Evolutionary conservation across 768 basidiomycete species (phyloP), one percentile per base, ranked within the genome.

Genomic region (Mycena filopes): DNA sequence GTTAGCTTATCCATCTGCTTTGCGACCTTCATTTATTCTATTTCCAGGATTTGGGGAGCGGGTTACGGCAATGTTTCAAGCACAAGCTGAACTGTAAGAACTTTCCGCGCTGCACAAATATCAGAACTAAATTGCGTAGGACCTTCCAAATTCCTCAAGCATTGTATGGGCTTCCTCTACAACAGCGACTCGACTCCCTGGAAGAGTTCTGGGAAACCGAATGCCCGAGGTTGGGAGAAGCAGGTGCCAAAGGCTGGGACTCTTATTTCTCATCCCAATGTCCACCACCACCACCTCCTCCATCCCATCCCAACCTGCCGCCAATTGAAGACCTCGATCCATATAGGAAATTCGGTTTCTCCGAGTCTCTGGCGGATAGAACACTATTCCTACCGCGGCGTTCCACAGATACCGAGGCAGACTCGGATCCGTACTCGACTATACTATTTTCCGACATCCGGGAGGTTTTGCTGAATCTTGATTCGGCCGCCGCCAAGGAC

Each of bases 121-220:
- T 41, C 40, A 38, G 28, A 28, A 55, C 20, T 29, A 29, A 51
- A 20, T 31, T 29, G 59, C 60, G 12, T 71, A 94, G 94, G 49
- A 81, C 83, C 6, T 93, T 90, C 66, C 79, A 85, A 63, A 59
- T 81, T 25, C 92, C 92, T 0, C 75, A 80, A 26, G 71, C 72
- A n/a, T 71, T 91, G 1, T 70, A 71, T 41, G 75, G 73, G 46
- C 66, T 79, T 49, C 76, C 89, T 28, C 79, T 89, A 36, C 77
- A 83, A 23, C 72, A 68, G 5, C 85, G 84, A 55, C 77, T 94
- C 4, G 82, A 86, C 58, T 79, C 82, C 18, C 81, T 95, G 5
- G 93, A 94, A 77, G 86, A 88, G 55, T 95, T 92, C 73, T 95
- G 94, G 94, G 94, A 95, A 54, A 87, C 90, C 5, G 94, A 94